Conservation (phyloP, 163 green algal genomes). For the Prototheca wickerhamii region DNA sequence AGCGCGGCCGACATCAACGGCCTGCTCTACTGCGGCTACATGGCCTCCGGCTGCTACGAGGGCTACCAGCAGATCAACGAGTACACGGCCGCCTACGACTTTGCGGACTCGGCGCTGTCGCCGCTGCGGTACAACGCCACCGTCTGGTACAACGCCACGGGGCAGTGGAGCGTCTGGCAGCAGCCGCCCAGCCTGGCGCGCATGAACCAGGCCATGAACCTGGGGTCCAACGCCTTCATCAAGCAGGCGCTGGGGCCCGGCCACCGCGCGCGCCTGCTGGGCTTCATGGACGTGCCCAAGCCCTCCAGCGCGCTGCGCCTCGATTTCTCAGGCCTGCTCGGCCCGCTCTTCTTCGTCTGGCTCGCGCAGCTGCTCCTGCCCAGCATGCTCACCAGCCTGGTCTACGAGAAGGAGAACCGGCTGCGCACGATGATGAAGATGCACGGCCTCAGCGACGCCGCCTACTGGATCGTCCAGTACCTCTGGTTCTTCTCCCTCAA, state of each 20-base stretch:
- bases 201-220: slow-evolving; percentile 40
- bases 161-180: slow-evolving; percentile 7
- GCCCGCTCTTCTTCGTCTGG: slow-evolving; percentile 83
- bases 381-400: slow-evolving; percentile 60
- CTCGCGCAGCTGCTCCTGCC: slow-evolving; percentile 71
- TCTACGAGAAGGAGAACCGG: slow-evolving; percentile 84
- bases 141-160: slow-evolving; percentile 28
- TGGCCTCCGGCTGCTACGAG: no score
- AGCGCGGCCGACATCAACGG: slow-evolving; percentile 27
- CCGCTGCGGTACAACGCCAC: slow-evolving; percentile 6
- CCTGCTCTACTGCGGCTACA: slow-evolving; percentile 52
- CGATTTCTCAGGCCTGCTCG: slow-evolving; percentile 79
- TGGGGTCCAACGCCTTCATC: slow-evolving; percentile 52
- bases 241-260: slow-evolving; percentile 18
- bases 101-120: no score
- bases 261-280: slow-evolving; percentile 41
- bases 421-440: slow-evolving; percentile 96
- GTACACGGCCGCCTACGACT: slow-evolving; percentile 36
- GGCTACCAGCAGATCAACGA: no score
- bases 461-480: slow-evolving; percentile 54
- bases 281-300: slow-evolving; percentile 71
- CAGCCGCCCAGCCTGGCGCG: slow-evolving; percentile 13
- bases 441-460: slow-evolving; percentile 73
- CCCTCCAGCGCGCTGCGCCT: slow-evolving; percentile 45
- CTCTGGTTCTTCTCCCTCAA: slow-evolving; percentile 66